A percentile compares a stretch with the other conserved stretches of the same genome.
Conservation (phyloP, 129 eudicot genomes). For the Escallonia rubra region DNA sequence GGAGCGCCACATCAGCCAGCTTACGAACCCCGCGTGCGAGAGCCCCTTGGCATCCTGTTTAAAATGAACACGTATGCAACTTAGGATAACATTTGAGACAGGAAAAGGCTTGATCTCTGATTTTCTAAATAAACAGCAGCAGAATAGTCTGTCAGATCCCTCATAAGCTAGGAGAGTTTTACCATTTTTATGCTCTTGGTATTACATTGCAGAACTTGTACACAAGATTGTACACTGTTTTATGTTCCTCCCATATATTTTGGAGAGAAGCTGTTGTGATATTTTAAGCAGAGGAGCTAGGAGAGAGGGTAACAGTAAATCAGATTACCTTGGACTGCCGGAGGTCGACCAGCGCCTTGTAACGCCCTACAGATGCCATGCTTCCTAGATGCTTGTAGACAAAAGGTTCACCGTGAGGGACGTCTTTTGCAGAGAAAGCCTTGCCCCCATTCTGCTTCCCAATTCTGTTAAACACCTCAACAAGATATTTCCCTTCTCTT, state of each 20-base stretch:
- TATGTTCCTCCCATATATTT: no score
- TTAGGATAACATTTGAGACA: not conserved
- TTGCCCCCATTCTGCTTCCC: constrained; percentile 70
- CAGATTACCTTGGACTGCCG: constrained; percentile 67
- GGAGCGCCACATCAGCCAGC: constrained; percentile 96
- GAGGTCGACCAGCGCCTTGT: constrained; percentile 89
- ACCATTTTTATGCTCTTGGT: no score
- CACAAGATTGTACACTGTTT: no score
- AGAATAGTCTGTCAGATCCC: no score
- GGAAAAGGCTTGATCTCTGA: not conserved
- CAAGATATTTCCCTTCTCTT: constrained; percentile 81
- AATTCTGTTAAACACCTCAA: constrained; percentile 57
- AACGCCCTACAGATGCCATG: constrained; percentile 96
- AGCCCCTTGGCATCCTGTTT: constrained; percentile 70
- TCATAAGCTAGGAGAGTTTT: no score
- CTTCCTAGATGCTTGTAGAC: constrained; percentile 91
- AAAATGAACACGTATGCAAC: not conserved
- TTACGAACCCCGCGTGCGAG: constrained; percentile 73
- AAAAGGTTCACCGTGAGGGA: constrained; percentile 72
- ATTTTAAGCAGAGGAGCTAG: not conserved
- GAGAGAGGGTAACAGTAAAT: not conserved
- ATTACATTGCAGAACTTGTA: no score
- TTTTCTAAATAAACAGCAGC: not conserved
- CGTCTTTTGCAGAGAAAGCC: constrained; percentile 54
- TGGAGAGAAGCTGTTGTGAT: no score